These are phyloP conservation scores for Dactylorhiza incarnata DNA, from an alignment of 106 monocot genomes.

Conservation along the genomic window DNA sequence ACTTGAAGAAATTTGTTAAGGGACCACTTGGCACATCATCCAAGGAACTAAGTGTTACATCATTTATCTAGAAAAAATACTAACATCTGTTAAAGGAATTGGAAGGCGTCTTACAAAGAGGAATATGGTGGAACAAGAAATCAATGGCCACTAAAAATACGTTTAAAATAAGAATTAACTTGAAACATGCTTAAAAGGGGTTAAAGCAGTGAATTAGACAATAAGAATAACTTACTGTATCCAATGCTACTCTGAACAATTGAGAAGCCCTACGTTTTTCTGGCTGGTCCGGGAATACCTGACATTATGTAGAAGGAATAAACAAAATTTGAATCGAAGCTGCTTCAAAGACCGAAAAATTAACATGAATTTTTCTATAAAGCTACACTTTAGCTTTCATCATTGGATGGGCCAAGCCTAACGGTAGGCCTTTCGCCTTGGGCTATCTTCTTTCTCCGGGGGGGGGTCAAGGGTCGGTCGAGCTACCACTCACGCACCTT, in stretches of 20 bases:
- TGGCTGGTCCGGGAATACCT: conserved; percentile 95
- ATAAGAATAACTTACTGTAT: conserved; percentile 33
- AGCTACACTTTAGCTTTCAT: neutral
- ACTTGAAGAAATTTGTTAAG: conserved; percentile 66
- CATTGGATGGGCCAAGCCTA: neutral
- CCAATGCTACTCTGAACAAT: conserved; percentile 69
- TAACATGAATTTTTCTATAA: neutral
- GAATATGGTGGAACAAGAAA: neutral
- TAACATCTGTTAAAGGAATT: neutral
- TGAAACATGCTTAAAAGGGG: neutral
- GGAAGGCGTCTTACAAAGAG: neutral
- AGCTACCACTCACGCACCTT: too few species aligned
- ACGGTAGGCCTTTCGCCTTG: neutral
- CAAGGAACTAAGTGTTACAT: conserved; percentile 62
- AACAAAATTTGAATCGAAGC: neutral
- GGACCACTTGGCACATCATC: conserved; percentile 85
- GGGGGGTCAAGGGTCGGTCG: too few species aligned
- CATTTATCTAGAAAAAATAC: conserved; percentile 52
- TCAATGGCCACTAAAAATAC: neutral
- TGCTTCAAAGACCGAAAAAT: neutral
- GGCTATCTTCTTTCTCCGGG: too few species aligned
- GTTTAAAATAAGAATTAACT: neutral
- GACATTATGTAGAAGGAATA: conserved; percentile 10
- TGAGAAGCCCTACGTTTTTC: conserved; percentile 89
- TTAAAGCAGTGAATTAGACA: neutral